A percentile compares a stretch with the other conserved stretches of the same genome.
phyloP scores from a whole-genome alignment of 805 yeast genomes.

The Candida manassasensis region DNA sequence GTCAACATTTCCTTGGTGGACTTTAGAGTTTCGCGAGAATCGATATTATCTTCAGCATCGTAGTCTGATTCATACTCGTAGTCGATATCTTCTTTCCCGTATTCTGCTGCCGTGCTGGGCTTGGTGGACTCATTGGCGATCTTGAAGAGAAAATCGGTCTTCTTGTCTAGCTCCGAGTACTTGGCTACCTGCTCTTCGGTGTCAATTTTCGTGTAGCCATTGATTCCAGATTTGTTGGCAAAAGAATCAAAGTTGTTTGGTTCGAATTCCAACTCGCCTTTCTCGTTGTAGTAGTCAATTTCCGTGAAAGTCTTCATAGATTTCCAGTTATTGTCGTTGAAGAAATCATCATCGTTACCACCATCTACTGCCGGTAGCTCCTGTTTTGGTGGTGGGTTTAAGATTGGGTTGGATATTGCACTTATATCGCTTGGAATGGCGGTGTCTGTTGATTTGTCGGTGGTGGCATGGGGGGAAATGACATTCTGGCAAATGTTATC shows the following conservation, averaged over 20 bases:
- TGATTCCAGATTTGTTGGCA: slow-evolving; percentile 41
- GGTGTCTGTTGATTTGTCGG: neutral
- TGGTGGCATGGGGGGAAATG: neutral
- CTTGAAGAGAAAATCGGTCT: slow-evolving; percentile 49
- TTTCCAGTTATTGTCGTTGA: slow-evolving; percentile 61
- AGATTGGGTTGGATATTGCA: neutral
- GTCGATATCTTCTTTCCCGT: slow-evolving; percentile 24
- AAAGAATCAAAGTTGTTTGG: slow-evolving; percentile 18
- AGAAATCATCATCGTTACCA: slow-evolving; percentile 28
- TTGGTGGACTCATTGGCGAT: slow-evolving; percentile 10
- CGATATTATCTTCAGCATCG: slow-evolving; percentile 37
- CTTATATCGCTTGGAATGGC: neutral
- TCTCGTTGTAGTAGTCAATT: slow-evolving; percentile 73
- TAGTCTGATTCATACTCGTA: slow-evolving; percentile 11
- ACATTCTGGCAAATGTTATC: neutral
- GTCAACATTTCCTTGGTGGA: slow-evolving; percentile 76
- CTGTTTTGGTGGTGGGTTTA: neutral
- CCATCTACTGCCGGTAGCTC: neutral
- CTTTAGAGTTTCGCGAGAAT: slow-evolving; percentile 62
- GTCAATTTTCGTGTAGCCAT: slow-evolving; percentile 85
- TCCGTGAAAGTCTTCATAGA: slow-evolving; percentile 80
- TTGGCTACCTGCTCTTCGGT: slow-evolving; percentile 81
- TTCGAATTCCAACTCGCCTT: slow-evolving; percentile 57
- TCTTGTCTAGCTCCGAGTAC: slow-evolving; percentile 47
- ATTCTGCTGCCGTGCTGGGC: slow-evolving; percentile 20